Evolutionary conservation across 2,329 filamentous ascomycete genomes (phyloP).

Genomic region (Macrophomina pseudophaseolina): DNA sequence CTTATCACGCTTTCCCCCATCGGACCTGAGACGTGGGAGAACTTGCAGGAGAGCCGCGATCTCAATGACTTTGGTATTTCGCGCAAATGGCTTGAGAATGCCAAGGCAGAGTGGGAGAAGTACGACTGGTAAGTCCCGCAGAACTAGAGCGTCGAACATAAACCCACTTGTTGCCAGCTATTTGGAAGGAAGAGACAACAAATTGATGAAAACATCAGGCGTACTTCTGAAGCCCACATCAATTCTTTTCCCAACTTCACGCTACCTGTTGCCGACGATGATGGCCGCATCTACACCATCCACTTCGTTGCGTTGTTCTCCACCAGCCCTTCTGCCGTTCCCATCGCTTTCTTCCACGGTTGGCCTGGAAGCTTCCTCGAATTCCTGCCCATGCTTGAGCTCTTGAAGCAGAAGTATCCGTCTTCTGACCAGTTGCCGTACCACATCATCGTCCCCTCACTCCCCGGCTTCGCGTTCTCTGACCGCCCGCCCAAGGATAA

Average conservation of each 20-base stretch:
- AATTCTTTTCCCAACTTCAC: conserved; percentile 61
- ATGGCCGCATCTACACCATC: conserved; percentile 47
- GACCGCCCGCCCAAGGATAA: conserved; percentile 52
- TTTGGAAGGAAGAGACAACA: too few relatives aligned
- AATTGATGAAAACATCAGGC: neutral
- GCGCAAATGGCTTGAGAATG: conserved; percentile 40
- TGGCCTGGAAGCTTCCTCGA: conserved; percentile 64
- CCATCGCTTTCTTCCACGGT: conserved; percentile 61
- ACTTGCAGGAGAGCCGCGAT: conserved; percentile 33
- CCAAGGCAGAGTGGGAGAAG: conserved; percentile 46
- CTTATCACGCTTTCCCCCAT: conserved; percentile 43
- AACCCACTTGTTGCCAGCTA: too few relatives aligned
- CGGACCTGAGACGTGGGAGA: conserved; percentile 39
- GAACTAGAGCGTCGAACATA: too few relatives aligned
- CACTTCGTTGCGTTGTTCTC: conserved; percentile 65
- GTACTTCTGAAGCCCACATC: conserved; percentile 46
- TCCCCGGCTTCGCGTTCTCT: conserved; percentile 63
- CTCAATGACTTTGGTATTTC: conserved; percentile 37
- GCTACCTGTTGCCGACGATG: conserved; percentile 48
- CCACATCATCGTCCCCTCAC: conserved; percentile 62
- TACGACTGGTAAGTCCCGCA: conserved; percentile 42
- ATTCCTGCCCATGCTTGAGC: conserved; percentile 58
- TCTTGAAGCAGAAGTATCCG: conserved; percentile 54
- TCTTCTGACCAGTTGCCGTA: conserved; percentile 58
- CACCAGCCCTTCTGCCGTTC: conserved; percentile 56